These are phyloP conservation scores for Backusella luteola DNA, from an alignment of 192 early-diverging fungal genomes.

Conservation along the genomic window DNA sequence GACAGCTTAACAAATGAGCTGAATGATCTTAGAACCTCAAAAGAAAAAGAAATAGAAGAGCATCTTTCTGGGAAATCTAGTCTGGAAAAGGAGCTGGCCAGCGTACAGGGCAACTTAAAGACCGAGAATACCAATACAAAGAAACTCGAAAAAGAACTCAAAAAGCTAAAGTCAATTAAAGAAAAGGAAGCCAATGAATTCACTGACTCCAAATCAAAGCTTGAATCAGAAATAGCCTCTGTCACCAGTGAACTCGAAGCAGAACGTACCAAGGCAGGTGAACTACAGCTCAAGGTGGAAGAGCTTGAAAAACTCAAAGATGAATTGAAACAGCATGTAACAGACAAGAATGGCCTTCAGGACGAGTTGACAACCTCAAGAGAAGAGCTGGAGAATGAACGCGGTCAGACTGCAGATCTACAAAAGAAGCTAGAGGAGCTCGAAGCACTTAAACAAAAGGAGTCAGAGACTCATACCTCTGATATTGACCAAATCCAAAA, in stretches of 20 bases:
- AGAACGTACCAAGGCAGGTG: background rate
- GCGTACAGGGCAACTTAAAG: background rate
- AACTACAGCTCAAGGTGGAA: background rate
- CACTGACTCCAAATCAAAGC: background rate
- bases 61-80: background rate
- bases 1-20: background rate
- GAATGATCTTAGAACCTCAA: background rate
- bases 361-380: background rate
- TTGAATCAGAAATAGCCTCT: background rate
- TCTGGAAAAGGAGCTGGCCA: background rate
- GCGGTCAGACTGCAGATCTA: background rate
- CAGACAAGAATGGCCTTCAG: background rate
- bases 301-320: background rate
- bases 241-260: background rate
- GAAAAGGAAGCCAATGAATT: background rate
- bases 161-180: background rate
- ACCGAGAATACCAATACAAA: background rate
- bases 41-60: background rate
- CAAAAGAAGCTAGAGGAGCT: background rate
- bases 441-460: background rate
- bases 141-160: background rate
- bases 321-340: background rate
- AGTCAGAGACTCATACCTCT: background rate
- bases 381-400: background rate
- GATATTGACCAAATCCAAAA: background rate